Evolutionary conservation across 768 basidiomycete genomes (phyloP).

Genomic region (Calocera viscosa): DNA sequence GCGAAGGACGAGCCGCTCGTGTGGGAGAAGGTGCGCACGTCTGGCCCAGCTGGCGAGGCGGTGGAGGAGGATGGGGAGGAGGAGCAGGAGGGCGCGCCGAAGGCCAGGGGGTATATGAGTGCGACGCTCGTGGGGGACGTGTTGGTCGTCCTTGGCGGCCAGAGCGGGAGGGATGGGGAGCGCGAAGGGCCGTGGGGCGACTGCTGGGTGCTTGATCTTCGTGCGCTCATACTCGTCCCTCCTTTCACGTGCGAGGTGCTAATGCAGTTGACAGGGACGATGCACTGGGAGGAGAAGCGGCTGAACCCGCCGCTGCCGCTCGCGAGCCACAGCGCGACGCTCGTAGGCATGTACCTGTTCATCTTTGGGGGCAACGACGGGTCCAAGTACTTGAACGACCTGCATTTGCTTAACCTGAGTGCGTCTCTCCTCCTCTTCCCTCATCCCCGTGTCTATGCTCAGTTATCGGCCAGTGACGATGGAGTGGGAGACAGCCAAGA

Average conservation of each 20-base stretch:
- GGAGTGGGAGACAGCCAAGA: conserved; percentile 62
- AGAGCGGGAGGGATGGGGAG: conserved; percentile 80
- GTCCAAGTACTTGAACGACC: conserved; percentile 49
- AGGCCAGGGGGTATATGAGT: conserved; percentile 75
- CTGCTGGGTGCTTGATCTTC: conserved; percentile 64
- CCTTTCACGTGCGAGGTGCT: not conserved
- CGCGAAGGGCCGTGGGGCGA: conserved; percentile 43
- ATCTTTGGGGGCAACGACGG: conserved; percentile 83
- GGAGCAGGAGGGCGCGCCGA: not conserved
- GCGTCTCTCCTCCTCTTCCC: conserved; percentile 17
- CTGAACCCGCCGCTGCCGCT: not conserved
- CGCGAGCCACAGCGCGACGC: conserved; percentile 59
- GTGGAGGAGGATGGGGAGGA: not conserved
- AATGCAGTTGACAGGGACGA: not conserved
- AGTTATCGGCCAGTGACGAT: conserved; percentile 83
- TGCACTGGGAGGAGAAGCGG: conserved; percentile 2
- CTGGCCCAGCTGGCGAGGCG: conserved; percentile 30
- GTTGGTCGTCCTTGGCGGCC: conserved; percentile 84
- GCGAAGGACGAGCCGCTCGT: conserved; percentile 30
- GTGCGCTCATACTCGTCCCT: conserved; percentile 35
- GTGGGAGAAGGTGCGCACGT: conserved; percentile 50
- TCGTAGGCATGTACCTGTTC: conserved; percentile 85
- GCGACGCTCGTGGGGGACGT: conserved; percentile 74
- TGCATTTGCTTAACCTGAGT: conserved; percentile 84
- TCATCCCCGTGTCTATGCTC: not conserved